A percentile compares a stretch with the other conserved stretches of the same genome.
These are phyloP conservation scores for Trametes villosa DNA, from an alignment of 768 basidiomycete genomes.

Conservation along the genomic window DNA sequence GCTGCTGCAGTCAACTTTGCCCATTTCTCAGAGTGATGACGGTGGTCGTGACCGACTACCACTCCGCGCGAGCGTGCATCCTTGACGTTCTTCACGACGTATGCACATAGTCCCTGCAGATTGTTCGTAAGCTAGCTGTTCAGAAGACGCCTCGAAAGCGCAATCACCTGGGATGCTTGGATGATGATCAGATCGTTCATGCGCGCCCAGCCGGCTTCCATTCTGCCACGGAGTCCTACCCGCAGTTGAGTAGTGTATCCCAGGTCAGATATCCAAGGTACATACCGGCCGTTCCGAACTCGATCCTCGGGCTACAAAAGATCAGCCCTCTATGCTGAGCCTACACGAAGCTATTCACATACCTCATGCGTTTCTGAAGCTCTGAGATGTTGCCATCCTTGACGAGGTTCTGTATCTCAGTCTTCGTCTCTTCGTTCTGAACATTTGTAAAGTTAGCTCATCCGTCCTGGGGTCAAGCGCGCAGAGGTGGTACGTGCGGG, in stretches of 20 bases:
- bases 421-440: conserved; percentile 56
- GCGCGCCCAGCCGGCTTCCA: conserved; percentile 90
- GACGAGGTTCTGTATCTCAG: conserved; percentile 54
- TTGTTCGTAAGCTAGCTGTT: not conserved
- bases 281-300: conserved; percentile 86
- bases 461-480: not conserved
- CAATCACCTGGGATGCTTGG: conserved; percentile 76
- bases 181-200: conserved; percentile 90
- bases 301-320: conserved; percentile 62
- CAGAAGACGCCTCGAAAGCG: not conserved
- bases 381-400: conserved; percentile 46
- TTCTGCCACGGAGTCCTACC: conserved; percentile 77
- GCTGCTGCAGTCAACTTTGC: conserved; percentile 73
- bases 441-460: not conserved
- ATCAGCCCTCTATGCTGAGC: not conserved
- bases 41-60: conserved; percentile 87
- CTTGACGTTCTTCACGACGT: conserved; percentile 58
- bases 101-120: conserved; percentile 73
- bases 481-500: conserved; percentile 36
- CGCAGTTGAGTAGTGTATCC: conserved; percentile 29
- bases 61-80: conserved; percentile 64
- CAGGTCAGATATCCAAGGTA: not conserved
- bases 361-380: conserved; percentile 63
- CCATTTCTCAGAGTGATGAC: conserved; percentile 79
- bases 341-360: not conserved